Conservation (phyloP, 2,329 filamentous ascomycete species). For the Cyphellophora attinorum region DNA sequence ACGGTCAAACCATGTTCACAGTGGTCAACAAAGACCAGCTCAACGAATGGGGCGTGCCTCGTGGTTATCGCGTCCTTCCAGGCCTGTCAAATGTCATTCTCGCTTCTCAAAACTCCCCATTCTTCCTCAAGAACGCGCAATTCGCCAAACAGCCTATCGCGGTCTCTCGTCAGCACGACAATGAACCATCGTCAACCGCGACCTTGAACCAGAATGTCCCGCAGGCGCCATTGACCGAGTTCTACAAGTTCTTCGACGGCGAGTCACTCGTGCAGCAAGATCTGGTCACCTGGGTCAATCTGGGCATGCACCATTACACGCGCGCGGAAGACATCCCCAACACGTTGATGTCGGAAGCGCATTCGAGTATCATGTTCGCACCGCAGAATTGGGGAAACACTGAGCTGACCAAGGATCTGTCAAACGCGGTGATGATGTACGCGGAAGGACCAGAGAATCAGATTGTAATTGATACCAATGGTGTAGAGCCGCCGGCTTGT, state of each 20-base stretch:
- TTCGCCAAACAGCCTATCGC: conserved; percentile 7
- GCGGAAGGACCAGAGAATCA: not conserved
- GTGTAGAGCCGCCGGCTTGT: not conserved
- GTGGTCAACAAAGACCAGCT: conserved; percentile 26
- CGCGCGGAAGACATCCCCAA: conserved; percentile 27
- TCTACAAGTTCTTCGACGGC: conserved; percentile 3
- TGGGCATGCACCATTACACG: conserved; percentile 43
- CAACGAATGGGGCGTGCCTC: conserved; percentile 28
- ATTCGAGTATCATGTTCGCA: conserved; percentile 5
- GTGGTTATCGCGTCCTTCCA: conserved; percentile 28
- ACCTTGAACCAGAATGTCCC: conserved; percentile 2
- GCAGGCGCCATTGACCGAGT: not conserved
- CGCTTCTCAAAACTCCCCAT: conserved; percentile 4
- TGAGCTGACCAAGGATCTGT: conserved; percentile 1
- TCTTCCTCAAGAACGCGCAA: conserved; percentile 3
- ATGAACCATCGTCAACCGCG: conserved; percentile 2
- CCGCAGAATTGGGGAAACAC: conserved; percentile 5
- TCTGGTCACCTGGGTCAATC: conserved; percentile 39
- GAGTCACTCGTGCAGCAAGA: conserved; percentile 14
- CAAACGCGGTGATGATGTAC: not conserved
- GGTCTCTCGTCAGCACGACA: conserved; percentile 6
- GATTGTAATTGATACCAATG: conserved; percentile 1
- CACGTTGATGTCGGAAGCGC: conserved; percentile 17
- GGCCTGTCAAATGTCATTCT: conserved; percentile 17
- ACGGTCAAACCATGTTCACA: conserved; percentile 26